These are phyloP conservation scores for Tetrahymena borealis DNA, from an alignment of 73 alveolate genomes.

Conservation along the genomic window DNA sequence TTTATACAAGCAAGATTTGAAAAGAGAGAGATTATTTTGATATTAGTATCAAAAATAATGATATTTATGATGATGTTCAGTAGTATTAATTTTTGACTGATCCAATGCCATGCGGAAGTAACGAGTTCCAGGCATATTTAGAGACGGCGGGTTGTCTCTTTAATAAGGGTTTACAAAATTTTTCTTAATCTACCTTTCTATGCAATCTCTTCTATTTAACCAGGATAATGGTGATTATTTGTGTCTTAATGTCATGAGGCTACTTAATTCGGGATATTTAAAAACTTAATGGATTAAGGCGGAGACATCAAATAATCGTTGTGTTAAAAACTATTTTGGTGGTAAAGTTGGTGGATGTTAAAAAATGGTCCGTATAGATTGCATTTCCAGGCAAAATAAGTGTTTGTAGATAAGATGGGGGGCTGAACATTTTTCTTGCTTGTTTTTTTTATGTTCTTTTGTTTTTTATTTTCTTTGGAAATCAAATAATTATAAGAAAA, in stretches of 20 bases:
- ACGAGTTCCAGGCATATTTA: neutral
- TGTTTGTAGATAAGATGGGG: neutral
- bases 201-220: neutral
- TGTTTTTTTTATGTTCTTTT: neutral
- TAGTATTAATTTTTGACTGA: neutral
- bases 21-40: neutral
- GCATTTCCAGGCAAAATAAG: neutral
- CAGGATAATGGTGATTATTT: neutral
- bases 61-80: neutral
- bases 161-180: neutral
- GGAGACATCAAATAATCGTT: neutral
- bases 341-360: neutral
- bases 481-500: neutral
- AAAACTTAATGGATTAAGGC: neutral
- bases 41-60: no score
- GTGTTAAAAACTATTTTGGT: neutral
- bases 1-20: neutral
- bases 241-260: conserved; percentile 3
- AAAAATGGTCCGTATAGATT: neutral
- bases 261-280: neutral
- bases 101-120: neutral
- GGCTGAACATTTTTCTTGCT: conserved; percentile 3
- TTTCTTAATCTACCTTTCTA: neutral
- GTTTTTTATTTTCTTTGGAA: neutral
- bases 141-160: conserved; percentile 1